Percentiles rank a stretch among this genome's conserved stretches.
phyloP scores from a whole-genome alignment of 73 alveolate genomes.

The Paramecium sonneborni region DNA sequence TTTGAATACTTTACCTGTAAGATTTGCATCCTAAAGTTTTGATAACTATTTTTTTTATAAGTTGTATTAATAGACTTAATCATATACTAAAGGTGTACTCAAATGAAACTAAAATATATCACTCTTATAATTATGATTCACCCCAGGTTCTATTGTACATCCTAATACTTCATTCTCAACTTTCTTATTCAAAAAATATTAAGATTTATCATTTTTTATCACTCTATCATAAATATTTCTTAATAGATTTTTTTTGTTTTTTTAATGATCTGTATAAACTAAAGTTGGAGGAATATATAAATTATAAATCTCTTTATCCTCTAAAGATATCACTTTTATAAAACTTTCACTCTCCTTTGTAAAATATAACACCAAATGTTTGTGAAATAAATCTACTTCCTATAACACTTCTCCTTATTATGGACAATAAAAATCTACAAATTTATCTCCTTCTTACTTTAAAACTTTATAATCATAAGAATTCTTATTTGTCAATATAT shows the following conservation, averaged over 20 bases:
- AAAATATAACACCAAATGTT: conserved; percentile 77
- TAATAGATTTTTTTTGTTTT: background rate
- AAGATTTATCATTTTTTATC: background rate
- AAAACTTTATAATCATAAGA: conserved; percentile 69
- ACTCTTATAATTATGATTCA: conserved; percentile 75
- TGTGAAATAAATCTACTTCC: conserved; percentile 84
- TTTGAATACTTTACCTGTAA: conserved; percentile 77
- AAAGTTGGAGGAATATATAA: background rate
- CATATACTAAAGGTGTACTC: conserved; percentile 78
- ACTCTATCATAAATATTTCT: background rate
- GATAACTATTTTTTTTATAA: conserved; percentile 56
- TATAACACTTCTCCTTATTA: conserved; percentile 71
- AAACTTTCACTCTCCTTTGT: conserved; percentile 74
- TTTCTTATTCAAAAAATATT: conserved; percentile 36
- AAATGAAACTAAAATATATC: conserved; percentile 69
- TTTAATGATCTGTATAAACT: conserved; percentile 5
- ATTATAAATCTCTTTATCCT: conserved; percentile 10
- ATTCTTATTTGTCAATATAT: conserved; percentile 74
- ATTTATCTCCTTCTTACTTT: conserved; percentile 45
- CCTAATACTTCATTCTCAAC: conserved; percentile 70
- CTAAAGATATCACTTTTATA: conserved; percentile 73
- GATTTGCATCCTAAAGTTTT: conserved; percentile 61
- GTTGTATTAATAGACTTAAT: conserved; percentile 71
- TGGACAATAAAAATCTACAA: conserved; percentile 63
- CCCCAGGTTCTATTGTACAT: conserved; percentile 77